Evolutionary conservation across 257 asterid species (phyloP).

Genomic region (Ajuga chamaepitys): DNA sequence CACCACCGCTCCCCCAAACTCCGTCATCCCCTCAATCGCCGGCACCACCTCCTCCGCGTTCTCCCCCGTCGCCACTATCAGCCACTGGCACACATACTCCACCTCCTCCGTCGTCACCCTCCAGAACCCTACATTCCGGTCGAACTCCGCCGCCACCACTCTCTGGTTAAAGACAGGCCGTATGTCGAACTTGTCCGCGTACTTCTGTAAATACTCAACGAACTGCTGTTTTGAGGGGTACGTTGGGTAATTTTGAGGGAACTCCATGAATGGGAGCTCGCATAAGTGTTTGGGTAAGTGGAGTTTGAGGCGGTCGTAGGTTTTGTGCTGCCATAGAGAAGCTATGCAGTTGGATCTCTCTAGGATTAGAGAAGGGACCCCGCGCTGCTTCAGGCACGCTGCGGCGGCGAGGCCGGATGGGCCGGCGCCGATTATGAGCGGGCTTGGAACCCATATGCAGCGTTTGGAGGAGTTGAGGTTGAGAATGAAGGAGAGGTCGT

Average conservation of each 20-base stretch:
- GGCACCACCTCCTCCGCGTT: constrained; percentile 73
- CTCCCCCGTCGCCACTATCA: constrained; percentile 83
- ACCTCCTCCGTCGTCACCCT: constrained; percentile 30
- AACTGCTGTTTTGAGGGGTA: constrained; percentile 76
- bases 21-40: constrained; percentile 41
- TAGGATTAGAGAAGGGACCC: constrained; percentile 48
- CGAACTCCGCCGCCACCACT: constrained; percentile 54
- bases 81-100: constrained; percentile 57
- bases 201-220: constrained; percentile 42
- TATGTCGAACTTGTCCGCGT: constrained; percentile 52
- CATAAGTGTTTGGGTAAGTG: constrained; percentile 81
- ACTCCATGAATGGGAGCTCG: constrained; percentile 71
- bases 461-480: not conserved
- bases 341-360: constrained; percentile 82
- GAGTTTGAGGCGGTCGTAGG: constrained; percentile 75
- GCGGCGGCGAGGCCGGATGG: constrained; percentile 83
- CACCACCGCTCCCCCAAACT: constrained; percentile 46
- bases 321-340: constrained; percentile 73
- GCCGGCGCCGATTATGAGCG: constrained; percentile 80
- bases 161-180: constrained; percentile 42
- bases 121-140: constrained; percentile 42
- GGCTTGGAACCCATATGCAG: constrained; percentile 38
- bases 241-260: constrained; percentile 58
- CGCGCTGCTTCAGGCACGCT: constrained; percentile 51
- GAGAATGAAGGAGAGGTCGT: constrained; percentile 40